These are phyloP conservation scores for Ceratocystis cacaofunesta DNA, from an alignment of 2,329 filamentous ascomycete genomes.

Conservation along the genomic window DNA sequence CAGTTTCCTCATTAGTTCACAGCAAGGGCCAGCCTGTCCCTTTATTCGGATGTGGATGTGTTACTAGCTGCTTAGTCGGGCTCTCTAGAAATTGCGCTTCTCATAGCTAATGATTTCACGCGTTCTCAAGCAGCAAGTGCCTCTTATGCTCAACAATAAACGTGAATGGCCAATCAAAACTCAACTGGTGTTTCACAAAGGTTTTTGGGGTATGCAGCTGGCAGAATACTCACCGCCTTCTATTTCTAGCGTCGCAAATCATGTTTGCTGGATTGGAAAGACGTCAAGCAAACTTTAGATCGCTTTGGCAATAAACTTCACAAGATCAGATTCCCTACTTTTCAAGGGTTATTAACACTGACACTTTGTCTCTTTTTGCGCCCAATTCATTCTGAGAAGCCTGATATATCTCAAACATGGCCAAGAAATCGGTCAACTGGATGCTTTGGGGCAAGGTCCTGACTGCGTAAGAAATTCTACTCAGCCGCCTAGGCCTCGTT, in stretches of 20 bases:
- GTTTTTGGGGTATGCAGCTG: not conserved
- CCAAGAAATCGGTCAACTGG: slow-evolving; percentile 25
- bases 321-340: not conserved
- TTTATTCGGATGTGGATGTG: not conserved
- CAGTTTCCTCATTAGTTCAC: not conserved
- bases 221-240: slow-evolving; percentile 10
- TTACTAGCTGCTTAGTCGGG: not conserved
- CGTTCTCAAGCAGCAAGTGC: not conserved
- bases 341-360: not conserved
- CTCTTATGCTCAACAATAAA: not conserved
- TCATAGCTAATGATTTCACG: not conserved
- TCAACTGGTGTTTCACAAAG: slow-evolving; percentile 1
- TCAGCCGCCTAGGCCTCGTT: slow-evolving; percentile 6
- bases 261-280: slow-evolving; percentile 14
- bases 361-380: not conserved
- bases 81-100: not conserved
- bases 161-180: not conserved
- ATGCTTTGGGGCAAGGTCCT: slow-evolving; percentile 55
- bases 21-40: not conserved
- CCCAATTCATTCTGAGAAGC: not conserved
- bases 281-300: not conserved
- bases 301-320: not conserved
- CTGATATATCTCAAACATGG: not conserved
- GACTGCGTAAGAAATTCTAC: slow-evolving; percentile 38
- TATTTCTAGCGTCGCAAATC: slow-evolving; percentile 2